Evolutionary conservation across 1,284 basidiomycete genomes (phyloP), one percentile per base, ranked within the genome.

Genomic region (Malassezia yamatoensis): DNA sequence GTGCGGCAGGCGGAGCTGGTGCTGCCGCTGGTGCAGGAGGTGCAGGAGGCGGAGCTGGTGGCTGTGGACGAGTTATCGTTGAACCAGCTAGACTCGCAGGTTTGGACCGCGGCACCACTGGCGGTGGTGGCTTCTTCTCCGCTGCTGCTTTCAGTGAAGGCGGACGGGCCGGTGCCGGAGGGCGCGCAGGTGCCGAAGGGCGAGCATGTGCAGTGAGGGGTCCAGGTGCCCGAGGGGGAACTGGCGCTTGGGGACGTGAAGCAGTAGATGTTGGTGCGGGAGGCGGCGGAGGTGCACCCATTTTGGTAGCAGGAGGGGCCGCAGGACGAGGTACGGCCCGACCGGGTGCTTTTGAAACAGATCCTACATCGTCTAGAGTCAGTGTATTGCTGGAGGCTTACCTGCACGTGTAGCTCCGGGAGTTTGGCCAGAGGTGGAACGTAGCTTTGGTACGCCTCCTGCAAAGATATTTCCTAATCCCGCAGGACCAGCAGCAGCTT

Each of bases 371-470:
- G 24, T 29, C 24, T 29, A 29, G 7, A 29, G 24, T 29, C 24
- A 29, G 24, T 29, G 24, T 29, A 4, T 29, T 29, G 24, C 24
- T 29, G 4, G 24, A 29, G 24, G 24, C 24, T 29, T 29, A 29
- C 24, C 16, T 37, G 45, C 20, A 18, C 33, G 33, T 11, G 24
- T 29, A 29, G 24, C 24, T 29, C 45, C 33, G 5, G 34, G 20
- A 12, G 2, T 9, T 8, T 24, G 37, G 21, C 51, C 55, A 5
- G 44, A 48, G 10, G 55, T 46, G 4, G 62, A 61, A 77, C 85
- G 90, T 62, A 93, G 72, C 70, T 87, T 90, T 2, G 90, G 90
- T 78, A 91, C 84, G 1, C 90, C 90, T 20, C 87, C 88, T 40
- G 90, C 88, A 72, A 93, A 91, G 9, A 93, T 75, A 8, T 83